These are phyloP conservation scores for Crepidotus variabilis DNA, from an alignment of 768 basidiomycete species.

Conservation along the genomic window DNA sequence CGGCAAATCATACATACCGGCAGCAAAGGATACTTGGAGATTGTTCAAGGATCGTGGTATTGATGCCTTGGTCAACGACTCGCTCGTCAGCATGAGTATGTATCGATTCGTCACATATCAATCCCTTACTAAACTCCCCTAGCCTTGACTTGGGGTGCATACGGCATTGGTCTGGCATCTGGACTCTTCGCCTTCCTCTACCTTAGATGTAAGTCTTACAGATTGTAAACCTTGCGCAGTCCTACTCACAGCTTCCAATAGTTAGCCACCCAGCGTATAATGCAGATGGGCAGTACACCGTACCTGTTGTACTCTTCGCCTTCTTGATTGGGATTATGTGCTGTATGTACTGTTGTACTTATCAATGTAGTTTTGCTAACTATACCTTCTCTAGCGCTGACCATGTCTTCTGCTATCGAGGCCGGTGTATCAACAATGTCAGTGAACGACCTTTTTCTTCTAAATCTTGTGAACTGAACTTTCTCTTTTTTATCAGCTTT, in stretches of 20 bases:
- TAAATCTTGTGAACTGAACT: neutral
- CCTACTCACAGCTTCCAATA: slow-evolving; percentile 19
- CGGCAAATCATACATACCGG: slow-evolving; percentile 77
- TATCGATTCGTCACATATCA: slow-evolving; percentile 2
- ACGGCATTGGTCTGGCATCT: slow-evolving; percentile 68
- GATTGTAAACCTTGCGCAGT: neutral
- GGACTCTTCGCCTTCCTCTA: slow-evolving; percentile 78
- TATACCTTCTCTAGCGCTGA: slow-evolving; percentile 42
- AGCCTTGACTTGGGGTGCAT: slow-evolving; percentile 81
- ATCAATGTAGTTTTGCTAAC: slow-evolving; percentile 3
- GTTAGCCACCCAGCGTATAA: slow-evolving; percentile 78
- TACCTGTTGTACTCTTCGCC: slow-evolving; percentile 72
- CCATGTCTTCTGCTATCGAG: slow-evolving; percentile 71
- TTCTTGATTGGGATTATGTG: slow-evolving; percentile 77
- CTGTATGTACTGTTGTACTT: slow-evolving; percentile 39
- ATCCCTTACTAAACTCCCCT: neutral
- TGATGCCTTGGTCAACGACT: slow-evolving; percentile 81
- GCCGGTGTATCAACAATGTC: slow-evolving; percentile 88
- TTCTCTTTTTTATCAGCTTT: slow-evolving; percentile 40
- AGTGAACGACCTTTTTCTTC: slow-evolving; percentile 16
- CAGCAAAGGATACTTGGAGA: slow-evolving; percentile 83
- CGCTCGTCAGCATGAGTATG: slow-evolving; percentile 74
- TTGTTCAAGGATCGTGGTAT: slow-evolving; percentile 77
- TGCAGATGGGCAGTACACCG: slow-evolving; percentile 68
- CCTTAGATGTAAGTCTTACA: slow-evolving; percentile 50